These are phyloP conservation scores for Talaromyces sp. DNA, from an alignment of 2,329 filamentous ascomycete species.

Conservation along the genomic window DNA sequence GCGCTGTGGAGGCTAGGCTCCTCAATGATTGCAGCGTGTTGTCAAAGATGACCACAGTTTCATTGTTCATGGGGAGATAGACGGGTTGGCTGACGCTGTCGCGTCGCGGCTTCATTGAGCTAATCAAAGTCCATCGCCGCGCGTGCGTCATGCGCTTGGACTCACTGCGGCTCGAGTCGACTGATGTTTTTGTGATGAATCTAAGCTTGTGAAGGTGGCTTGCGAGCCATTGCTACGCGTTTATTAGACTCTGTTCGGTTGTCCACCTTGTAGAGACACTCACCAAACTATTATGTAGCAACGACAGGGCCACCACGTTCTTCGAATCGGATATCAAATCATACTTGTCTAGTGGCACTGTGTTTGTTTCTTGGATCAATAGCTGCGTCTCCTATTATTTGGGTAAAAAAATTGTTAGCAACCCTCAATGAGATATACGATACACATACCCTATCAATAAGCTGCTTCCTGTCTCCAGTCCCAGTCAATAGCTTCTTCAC, in stretches of 20 bases:
- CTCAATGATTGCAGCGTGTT: conserved; percentile 77
- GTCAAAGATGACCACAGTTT: conserved; percentile 84
- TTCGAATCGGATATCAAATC: conserved; percentile 90
- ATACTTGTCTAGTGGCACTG: conserved; percentile 62
- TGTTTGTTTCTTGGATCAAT: conserved; percentile 49
- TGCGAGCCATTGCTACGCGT: conserved; percentile 73
- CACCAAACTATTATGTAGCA: conserved; percentile 89
- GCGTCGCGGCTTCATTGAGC: conserved; percentile 53
- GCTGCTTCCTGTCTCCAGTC: conserved; percentile 44
- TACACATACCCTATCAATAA: conserved; percentile 54
- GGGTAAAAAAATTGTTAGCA: conserved; percentile 13
- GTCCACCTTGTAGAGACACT: conserved; percentile 10
- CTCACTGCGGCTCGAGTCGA: conserved; percentile 34
- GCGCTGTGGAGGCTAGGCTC: conserved; percentile 69
- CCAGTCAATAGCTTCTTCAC: conserved; percentile 62
- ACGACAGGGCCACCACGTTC: conserved; percentile 74
- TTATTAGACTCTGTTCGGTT: conserved; percentile 10
- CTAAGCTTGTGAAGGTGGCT: conserved; percentile 76
- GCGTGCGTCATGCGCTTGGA: conserved; percentile 47
- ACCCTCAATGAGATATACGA: background rate
- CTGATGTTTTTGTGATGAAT: conserved; percentile 71
- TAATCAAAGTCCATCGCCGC: conserved; percentile 78
- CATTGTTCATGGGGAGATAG: conserved; percentile 80
- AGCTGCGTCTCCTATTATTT: conserved; percentile 45
- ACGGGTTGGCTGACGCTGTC: conserved; percentile 58